Evolutionary conservation across 441 rosid genomes (phyloP).

Genomic region (Pelargonium australe): DNA sequence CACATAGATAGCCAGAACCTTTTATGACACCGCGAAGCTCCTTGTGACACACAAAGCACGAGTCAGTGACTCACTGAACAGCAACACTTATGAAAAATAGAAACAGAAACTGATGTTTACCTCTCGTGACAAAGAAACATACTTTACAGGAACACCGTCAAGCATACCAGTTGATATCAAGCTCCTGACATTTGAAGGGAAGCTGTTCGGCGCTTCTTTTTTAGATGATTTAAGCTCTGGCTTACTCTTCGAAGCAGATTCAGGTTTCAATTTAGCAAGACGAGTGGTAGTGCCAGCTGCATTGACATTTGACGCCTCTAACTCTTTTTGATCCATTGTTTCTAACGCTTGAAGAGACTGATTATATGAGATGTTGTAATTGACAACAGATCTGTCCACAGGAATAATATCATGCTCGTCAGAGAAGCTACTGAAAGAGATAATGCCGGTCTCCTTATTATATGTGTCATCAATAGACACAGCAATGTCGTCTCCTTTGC

Average conservation of each 20-base stretch:
- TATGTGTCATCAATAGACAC: constrained; percentile 33
- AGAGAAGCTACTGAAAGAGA: constrained; percentile 57
- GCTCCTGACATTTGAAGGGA: constrained; percentile 72
- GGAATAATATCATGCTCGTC: constrained; percentile 44
- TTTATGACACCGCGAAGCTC: constrained; percentile 59
- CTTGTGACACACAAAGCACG: constrained; percentile 25
- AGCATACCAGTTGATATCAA: constrained; percentile 78
- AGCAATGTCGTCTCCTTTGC: constrained; percentile 27
- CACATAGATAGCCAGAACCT: constrained; percentile 74
- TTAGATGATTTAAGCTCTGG: constrained; percentile 40
- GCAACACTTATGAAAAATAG: constrained; percentile 7
- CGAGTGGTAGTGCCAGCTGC: constrained; percentile 30
- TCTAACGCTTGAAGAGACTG: constrained; percentile 35
- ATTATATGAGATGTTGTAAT: constrained; percentile 44
- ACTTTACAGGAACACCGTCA: constrained; percentile 71
- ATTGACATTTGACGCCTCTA: constrained; percentile 23
- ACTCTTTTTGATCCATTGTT: constrained; percentile 31
- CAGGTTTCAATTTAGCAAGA: constrained; percentile 38
- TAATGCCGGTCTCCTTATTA: constrained; percentile 24
- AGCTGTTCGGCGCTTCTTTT: constrained; percentile 57
- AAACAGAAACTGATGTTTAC: constrained; percentile 27
- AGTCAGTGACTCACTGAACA: background rate
- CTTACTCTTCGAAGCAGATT: constrained; percentile 43
- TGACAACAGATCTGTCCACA: constrained; percentile 36
- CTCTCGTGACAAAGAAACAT: constrained; percentile 57